A percentile compares a stretch with the other conserved stretches of the same genome.
Evolutionary conservation across 164 flowering plant species (phyloP).

Genomic region (Tetrastigma voinierianum): DNA sequence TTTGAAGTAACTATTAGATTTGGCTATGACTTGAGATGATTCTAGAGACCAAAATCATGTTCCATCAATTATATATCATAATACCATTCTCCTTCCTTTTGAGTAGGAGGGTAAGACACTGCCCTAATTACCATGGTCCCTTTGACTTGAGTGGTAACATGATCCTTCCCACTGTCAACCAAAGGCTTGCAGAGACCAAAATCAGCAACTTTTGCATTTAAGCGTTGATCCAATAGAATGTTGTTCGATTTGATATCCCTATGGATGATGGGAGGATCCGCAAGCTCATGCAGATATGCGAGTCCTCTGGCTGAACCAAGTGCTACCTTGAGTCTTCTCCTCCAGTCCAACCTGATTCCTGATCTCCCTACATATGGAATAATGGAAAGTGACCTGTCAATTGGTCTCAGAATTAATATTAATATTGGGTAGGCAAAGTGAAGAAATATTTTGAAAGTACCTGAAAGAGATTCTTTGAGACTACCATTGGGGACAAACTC

Average conservation of each 20-base stretch:
- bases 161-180: constrained; percentile 6
- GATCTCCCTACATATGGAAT: constrained; percentile 20
- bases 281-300: constrained; percentile 28
- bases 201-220: constrained; percentile 27
- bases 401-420: background rate
- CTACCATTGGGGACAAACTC: no score
- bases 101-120: background rate
- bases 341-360: constrained; percentile 22
- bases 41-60: no score
- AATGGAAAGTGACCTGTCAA: background rate
- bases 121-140: constrained; percentile 23
- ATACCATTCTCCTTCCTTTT: no score
- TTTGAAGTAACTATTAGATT: no score
- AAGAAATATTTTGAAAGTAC: constrained; percentile 10
- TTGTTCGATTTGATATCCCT: constrained; percentile 23
- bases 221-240: constrained; percentile 18
- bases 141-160: constrained; percentile 26
- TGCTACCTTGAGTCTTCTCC: constrained; percentile 11
- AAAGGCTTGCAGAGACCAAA: constrained; percentile 24
- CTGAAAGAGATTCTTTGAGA: no score
- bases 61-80: no score
- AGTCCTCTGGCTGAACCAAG: constrained; percentile 26
- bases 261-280: constrained; percentile 28
- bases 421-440: background rate
- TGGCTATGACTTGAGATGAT: no score